Evolutionary conservation across 345 rosid species (phyloP).

Genomic region (Murraya koenigii): DNA sequence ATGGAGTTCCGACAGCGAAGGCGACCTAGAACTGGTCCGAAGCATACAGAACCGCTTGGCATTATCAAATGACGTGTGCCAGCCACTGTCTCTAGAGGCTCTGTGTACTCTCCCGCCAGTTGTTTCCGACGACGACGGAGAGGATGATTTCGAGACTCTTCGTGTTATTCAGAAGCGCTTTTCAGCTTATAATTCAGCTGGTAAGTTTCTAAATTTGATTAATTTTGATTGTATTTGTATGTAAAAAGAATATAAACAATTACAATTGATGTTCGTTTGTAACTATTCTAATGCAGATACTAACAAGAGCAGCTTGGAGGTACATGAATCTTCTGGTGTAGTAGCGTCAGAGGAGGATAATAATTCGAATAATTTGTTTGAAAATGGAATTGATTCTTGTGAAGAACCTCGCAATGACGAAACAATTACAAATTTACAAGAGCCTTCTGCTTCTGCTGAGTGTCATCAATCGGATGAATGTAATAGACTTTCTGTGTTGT

Average conservation of each 20-base stretch:
- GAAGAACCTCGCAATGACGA: conserved; percentile 27
- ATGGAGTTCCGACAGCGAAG: conserved; percentile 48
- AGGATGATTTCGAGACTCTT: conserved; percentile 71
- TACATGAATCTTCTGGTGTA: conserved; percentile 21
- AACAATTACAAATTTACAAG: conserved; percentile 6
- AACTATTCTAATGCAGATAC: conserved; percentile 31
- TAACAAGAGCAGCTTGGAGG: conserved; percentile 20
- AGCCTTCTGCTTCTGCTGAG: conserved; percentile 21
- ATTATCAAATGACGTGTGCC: conserved; percentile 25
- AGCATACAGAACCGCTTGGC: conserved; percentile 50
- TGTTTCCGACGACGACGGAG: conserved; percentile 52
- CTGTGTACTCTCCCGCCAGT: conserved; percentile 31
- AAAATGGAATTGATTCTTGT: conserved; percentile 35
- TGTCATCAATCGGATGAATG: conserved; percentile 29
- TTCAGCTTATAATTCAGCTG: conserved; percentile 42
- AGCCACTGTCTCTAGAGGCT: conserved; percentile 38
- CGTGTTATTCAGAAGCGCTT: conserved; percentile 69
- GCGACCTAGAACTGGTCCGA: conserved; percentile 58
- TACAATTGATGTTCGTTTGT: not conserved
- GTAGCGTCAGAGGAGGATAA: conserved; percentile 25
- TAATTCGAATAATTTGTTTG: conserved; percentile 28
- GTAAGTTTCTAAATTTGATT: conserved; percentile 33
- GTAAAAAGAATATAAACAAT: not conserved
- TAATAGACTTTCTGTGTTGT: conserved; percentile 26
- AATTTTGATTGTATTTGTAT: not conserved